Base-by-base conservation (phyloP, 2,329 filamentous ascomycete genomes). In the Diaporthe humulicola region DNA sequence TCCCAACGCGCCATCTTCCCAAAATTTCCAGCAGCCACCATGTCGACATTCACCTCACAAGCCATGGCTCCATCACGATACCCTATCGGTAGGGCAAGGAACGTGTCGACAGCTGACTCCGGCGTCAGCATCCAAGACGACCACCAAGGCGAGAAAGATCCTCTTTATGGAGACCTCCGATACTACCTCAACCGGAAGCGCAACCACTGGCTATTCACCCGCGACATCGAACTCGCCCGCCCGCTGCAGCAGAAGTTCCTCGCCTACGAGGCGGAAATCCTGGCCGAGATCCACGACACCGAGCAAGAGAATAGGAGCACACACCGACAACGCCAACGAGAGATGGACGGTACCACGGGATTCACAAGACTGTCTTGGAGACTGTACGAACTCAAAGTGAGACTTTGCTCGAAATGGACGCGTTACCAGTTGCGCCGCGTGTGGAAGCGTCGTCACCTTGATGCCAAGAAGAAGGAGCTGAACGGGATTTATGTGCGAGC, bases 101-200 rank as follows among this genome's bases (percentile, higher is more conserved):
- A 48, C 22, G 19, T 48, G 6, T 66, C 42, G 3, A 15, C 33
- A 3, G 5, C n/a, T 1, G 45, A 40, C 48, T 50, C 45, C 2
- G 30, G 14, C 1, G 8, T 30, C 0, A n/a, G 4, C 2, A 17
- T 40, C 3, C 33, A 5, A 40, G 0, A 30, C 0, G 22, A 12
- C 3, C 8, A 19, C 14, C 3, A 17, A 4, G 1, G 9, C 30
- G 30, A 38, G 15, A 38, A 25, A 12, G 48, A 9, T 1, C 12
- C 30, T 22, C 48, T 36, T 22, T 69, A 69, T 9, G n/a, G 17
- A 15, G 33, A 54, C n/a, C 33, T 69, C 4, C 15, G 12, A 9
- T 3, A 8, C 0, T 28, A 54, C 64, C 52, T 69, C n/a, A 14
- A 2, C 64, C n/a, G 14, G 2, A 8, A 54, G 33, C 33, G 30